Conservation (phyloP, 441 rosid species). For the Mallotus repandus region DNA sequence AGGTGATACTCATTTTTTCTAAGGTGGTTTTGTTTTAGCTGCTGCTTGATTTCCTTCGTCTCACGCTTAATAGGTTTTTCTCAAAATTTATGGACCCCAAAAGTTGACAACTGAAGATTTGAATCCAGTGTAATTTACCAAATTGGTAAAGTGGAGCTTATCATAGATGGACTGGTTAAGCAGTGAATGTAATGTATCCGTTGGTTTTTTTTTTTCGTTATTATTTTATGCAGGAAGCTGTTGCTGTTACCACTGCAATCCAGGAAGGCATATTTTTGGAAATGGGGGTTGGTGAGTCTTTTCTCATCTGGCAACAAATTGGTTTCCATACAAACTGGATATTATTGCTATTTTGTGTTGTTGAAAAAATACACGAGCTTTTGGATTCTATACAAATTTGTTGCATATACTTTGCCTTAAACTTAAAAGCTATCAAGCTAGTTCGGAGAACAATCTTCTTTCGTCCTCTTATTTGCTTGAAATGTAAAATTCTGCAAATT, state of each 20-base stretch:
- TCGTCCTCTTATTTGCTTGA: background rate
- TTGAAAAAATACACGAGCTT: background rate
- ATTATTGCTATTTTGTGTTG: too few relatives aligned
- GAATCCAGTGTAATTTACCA: too few relatives aligned
- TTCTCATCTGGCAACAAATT: background rate
- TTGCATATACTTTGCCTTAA: too few relatives aligned
- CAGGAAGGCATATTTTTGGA: slow-evolving; percentile 78
- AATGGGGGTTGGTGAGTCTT: slow-evolving; percentile 71
- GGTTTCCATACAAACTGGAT: background rate
- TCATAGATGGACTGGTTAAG: too few relatives aligned
- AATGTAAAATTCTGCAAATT: background rate
- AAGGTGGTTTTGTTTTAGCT: background rate
- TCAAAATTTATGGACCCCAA: background rate
- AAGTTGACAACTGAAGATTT: background rate
- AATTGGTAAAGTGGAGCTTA: too few relatives aligned
- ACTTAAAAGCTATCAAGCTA: too few relatives aligned
- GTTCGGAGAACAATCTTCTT: background rate
- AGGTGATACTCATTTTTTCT: slow-evolving; percentile 35
- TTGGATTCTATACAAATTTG: background rate
- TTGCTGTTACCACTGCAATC: slow-evolving; percentile 75
- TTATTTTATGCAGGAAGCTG: slow-evolving; percentile 62
- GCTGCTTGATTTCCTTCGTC: background rate
- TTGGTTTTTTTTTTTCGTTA: too few relatives aligned
- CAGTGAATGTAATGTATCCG: too few relatives aligned
- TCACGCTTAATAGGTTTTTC: too few relatives aligned